These are phyloP conservation scores for Triticum urartu DNA, from an alignment of 176 grass and related monocot genomes.

Conservation along the genomic window DNA sequence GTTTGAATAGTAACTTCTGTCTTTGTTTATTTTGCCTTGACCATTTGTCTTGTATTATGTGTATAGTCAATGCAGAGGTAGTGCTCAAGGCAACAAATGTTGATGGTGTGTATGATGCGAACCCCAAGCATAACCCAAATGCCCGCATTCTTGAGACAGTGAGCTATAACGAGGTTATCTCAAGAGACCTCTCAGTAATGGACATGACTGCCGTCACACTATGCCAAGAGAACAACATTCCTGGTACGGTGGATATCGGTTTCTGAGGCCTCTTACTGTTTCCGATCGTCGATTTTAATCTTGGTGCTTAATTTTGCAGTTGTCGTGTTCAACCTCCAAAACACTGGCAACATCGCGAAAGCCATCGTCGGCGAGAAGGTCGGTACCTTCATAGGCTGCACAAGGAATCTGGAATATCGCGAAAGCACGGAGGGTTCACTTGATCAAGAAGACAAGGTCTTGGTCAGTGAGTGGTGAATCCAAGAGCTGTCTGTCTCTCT, in stretches of 20 bases:
- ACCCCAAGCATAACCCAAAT: constrained; percentile 77
- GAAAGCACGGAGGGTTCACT: constrained; percentile 6
- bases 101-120: constrained; percentile 81
- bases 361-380: constrained; percentile 92
- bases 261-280: neutral
- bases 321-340: constrained; percentile 94
- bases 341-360: constrained; percentile 88
- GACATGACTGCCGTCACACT: constrained; percentile 97
- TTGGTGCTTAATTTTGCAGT: constrained; percentile 44
- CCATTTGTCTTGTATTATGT: neutral
- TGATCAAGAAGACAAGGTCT: constrained; percentile 38
- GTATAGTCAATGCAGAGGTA: constrained; percentile 89
- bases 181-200: constrained; percentile 90
- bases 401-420: constrained; percentile 20
- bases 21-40: neutral
- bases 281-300: neutral
- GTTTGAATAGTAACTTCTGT: neutral
- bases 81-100: constrained; percentile 99
- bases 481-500: neutral
- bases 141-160: constrained; percentile 72
- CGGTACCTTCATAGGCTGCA: constrained; percentile 73
- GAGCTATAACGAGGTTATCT: constrained; percentile 84
- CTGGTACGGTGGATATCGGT: constrained; percentile 38
- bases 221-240: constrained; percentile 98
- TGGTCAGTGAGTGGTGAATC: constrained; percentile 48